Percentiles rank a stretch among this genome's conserved stretches.
These are phyloP conservation scores for Sisymbrium irio DNA, from an alignment of 345 rosid species.

Conservation along the genomic window DNA sequence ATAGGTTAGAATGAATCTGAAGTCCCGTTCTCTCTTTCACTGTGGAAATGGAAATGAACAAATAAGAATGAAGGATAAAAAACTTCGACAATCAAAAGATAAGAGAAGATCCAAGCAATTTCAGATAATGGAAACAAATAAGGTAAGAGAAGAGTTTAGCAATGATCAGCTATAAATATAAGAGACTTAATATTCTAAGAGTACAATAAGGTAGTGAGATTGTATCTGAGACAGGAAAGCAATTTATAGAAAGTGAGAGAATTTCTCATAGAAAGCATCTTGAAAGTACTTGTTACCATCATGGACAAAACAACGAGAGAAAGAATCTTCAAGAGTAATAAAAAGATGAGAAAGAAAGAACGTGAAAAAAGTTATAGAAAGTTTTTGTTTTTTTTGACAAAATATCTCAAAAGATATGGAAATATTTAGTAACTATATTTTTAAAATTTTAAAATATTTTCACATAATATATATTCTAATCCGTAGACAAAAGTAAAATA, in stretches of 20 bases:
- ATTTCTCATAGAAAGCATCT: background rate
- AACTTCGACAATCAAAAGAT: background rate
- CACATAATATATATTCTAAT: no score
- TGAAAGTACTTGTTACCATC: background rate
- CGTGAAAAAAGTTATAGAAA: no score
- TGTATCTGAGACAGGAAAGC: background rate
- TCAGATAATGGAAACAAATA: background rate
- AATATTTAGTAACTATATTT: no score
- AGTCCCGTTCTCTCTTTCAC: slow-evolving; percentile 26
- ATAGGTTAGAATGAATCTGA: no score
- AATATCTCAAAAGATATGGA: no score
- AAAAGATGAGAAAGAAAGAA: no score
- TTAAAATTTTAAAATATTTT: no score
- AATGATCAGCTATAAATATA: background rate
- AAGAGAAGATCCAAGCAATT: slow-evolving; percentile 1
- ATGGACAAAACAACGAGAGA: background rate
- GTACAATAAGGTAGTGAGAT: background rate
- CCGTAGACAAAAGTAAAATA: no score
- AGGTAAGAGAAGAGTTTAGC: no score
- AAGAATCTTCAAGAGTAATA: background rate
- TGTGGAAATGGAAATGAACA: slow-evolving; percentile 22
- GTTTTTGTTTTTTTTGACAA: no score
- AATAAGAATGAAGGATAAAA: slow-evolving; percentile 17
- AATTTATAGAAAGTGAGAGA: background rate
- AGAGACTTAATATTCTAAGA: background rate